These are phyloP conservation scores for Herpetomonas tarakana DNA, from an alignment of 208 protist species.

Conservation along the genomic window DNA sequence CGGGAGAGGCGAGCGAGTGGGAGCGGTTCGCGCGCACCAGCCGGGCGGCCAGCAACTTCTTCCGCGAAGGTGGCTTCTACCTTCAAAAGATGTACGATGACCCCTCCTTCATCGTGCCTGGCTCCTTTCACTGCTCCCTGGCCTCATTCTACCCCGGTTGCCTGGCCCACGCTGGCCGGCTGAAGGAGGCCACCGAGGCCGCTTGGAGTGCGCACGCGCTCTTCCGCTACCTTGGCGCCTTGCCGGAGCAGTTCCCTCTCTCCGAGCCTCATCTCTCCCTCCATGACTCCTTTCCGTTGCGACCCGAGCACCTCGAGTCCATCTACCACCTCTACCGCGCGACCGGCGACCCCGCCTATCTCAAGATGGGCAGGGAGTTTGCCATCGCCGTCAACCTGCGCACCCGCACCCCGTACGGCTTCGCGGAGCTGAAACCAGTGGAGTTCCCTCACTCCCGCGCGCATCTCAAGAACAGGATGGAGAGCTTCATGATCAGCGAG, in stretches of 20 bases:
- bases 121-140: slow-evolving; percentile 35
- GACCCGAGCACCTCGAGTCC: slow-evolving; percentile 88
- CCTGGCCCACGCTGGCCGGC: slow-evolving; percentile 56
- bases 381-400: slow-evolving; percentile 49
- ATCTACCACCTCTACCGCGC: slow-evolving; percentile 76
- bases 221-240: slow-evolving; percentile 58
- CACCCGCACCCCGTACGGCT: slow-evolving; percentile 50
- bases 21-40: slow-evolving; percentile 39
- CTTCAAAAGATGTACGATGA: slow-evolving; percentile 51
- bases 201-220: slow-evolving; percentile 53
- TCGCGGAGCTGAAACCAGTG: slow-evolving; percentile 30
- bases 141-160: slow-evolving; percentile 81
- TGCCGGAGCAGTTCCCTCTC: slow-evolving; percentile 64
- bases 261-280: background rate
- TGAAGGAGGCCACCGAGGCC: slow-evolving; percentile 36
- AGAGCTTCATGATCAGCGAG: slow-evolving; percentile 93
- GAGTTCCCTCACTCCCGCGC: slow-evolving; percentile 22
- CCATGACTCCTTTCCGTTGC: slow-evolving; percentile 60
- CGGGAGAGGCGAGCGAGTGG: slow-evolving; percentile 46
- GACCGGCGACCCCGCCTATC: slow-evolving; percentile 58
- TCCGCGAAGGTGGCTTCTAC: slow-evolving; percentile 43
- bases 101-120: slow-evolving; percentile 1
- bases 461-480: slow-evolving; percentile 72
- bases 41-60: slow-evolving; percentile 17
- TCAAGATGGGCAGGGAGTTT: slow-evolving; percentile 62